A percentile compares a stretch with the other conserved stretches of the same genome.
phyloP scores from a whole-genome alignment of 257 asterid genomes.

The Echites panduratus region DNA sequence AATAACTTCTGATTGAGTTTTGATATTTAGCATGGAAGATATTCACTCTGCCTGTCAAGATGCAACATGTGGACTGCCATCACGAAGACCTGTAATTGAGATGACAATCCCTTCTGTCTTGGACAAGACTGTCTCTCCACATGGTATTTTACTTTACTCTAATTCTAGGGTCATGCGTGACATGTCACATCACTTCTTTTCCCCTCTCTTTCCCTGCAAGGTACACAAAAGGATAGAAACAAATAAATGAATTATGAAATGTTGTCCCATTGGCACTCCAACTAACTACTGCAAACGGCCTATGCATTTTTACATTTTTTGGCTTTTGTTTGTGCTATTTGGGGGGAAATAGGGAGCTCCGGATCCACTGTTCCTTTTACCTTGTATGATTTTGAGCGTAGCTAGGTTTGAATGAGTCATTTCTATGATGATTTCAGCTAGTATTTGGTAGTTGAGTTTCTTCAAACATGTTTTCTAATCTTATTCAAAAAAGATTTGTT shows the following conservation, averaged over 20 bases:
- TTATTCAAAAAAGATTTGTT: no score
- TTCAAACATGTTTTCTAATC: not conserved
- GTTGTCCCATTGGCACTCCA: not conserved
- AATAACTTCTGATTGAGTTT: slow-evolving; percentile 13
- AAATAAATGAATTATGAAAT: not conserved
- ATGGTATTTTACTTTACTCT: slow-evolving; percentile 36
- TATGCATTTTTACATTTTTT: not conserved
- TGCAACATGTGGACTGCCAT: slow-evolving; percentile 68
- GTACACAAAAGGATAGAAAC: not conserved
- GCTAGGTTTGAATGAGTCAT: not conserved
- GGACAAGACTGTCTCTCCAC: slow-evolving; percentile 87
- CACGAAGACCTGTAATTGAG: slow-evolving; percentile 84
- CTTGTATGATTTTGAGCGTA: not conserved
- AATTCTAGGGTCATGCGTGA: not conserved
- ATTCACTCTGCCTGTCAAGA: slow-evolving; percentile 74
- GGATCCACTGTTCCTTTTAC: not conserved
- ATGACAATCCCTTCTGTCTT: slow-evolving; percentile 94
- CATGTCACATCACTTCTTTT: not conserved
- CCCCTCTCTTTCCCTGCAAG: not conserved
- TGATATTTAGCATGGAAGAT: slow-evolving; percentile 66
- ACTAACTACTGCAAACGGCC: not conserved
- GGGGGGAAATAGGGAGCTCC: not conserved
- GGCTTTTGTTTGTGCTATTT: not conserved
- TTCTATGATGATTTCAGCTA: not conserved
- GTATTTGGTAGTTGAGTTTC: not conserved